Conservation (phyloP, 108 stramenopile genomes). For the Nitzschia putrida region DNA sequence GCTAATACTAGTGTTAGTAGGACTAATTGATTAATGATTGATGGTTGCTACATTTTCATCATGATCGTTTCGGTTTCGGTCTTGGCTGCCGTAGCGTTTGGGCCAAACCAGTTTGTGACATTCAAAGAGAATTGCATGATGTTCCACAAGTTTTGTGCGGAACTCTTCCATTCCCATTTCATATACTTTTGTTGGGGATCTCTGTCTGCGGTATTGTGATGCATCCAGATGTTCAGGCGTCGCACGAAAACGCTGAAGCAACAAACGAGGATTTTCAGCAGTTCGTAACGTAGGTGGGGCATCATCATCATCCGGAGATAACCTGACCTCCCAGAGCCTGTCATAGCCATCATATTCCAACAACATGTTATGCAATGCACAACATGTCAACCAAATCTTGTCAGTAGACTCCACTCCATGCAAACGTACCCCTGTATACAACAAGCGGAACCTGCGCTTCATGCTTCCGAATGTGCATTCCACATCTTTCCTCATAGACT, state of each 20-base stretch:
- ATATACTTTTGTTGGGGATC: neutral
- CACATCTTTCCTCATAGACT: constrained; percentile 21
- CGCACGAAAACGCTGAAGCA: too few species aligned
- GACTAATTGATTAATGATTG: too few species aligned
- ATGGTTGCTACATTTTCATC: too few species aligned
- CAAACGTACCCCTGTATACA: constrained; percentile 8
- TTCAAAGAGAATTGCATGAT: neutral
- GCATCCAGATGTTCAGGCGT: neutral
- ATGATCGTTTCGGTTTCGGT: too few species aligned
- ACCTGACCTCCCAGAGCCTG: neutral
- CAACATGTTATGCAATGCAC: constrained; percentile 20
- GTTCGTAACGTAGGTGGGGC: too few species aligned
- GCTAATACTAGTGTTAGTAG: too few species aligned
- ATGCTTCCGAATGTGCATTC: constrained; percentile 24
- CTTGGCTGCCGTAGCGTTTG: too few species aligned
- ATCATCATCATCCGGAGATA: neutral
- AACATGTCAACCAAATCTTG: constrained; percentile 24
- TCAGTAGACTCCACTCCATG: constrained; percentile 18
- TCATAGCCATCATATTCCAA: constrained; percentile 18
- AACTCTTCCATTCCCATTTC: neutral
- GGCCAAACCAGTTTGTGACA: neutral
- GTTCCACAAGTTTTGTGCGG: neutral
- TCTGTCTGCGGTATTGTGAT: neutral
- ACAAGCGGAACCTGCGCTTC: constrained; percentile 2
- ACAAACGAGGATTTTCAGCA: too few species aligned